Evolutionary conservation across 306 rosid genomes (phyloP), one percentile per base, ranked within the genome.

Genomic region (Lathyrus aphaca): DNA sequence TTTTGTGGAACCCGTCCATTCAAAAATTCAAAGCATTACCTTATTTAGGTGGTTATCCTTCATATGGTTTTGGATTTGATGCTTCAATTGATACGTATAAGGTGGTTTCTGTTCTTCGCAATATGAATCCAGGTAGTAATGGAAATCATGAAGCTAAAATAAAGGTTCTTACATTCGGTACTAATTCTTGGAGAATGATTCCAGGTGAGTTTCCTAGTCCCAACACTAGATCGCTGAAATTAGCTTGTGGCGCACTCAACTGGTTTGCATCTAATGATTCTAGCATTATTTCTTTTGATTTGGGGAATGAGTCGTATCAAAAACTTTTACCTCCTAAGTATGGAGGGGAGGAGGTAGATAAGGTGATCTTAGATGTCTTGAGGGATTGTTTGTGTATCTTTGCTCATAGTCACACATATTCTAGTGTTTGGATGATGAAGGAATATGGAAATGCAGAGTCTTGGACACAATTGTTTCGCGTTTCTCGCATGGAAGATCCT

Each of bases 401-500:
- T 54, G 18, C 50, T 46, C 6, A 54, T 29, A 0, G 16, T 25
- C 0, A 8, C 18, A 21, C 46, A 4, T 56, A 11, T 46, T 53
- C 57, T 10, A 59, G 54, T 37, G 17, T 72, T 62, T 76, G 76
- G 79, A 16, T 76, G 8, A 76, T 77, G 85, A 73, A 77, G 66
- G 80, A 73, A 10, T 73, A 69, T 73, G 85, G 85, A n/a, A 64
- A 77, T 45, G 32, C 16, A 18, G 77, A 70, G 14, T 80, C 84
- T 15, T 80, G 82, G 85, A 68, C 71, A 19, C 73, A 55, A 48
- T 37, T 77, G 77, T 59, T 48, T 27, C 40, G 35, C 1, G 11
- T 77, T 38, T 61, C 77, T 56, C 23, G 0, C 37, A 0, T 0
- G 4, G 18, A 6, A 18, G 6, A 19, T 51, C 55, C 72, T 70